Evolutionary conservation across 768 basidiomycete genomes (phyloP).

Genomic region (Pleurotus sapidus): DNA sequence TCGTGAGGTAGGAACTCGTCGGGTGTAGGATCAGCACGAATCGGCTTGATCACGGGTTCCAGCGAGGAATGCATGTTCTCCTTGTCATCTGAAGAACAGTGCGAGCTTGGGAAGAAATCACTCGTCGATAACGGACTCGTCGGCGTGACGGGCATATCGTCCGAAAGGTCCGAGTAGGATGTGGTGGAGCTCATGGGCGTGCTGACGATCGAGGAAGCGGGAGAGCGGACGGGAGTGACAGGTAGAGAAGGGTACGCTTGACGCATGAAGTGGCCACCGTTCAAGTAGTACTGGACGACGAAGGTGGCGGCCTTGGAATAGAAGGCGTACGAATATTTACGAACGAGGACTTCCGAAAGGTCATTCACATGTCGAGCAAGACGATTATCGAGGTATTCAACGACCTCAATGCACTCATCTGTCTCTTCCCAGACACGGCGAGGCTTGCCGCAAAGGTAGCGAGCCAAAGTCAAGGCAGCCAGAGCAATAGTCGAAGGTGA

Average conservation of each 20-base stretch:
- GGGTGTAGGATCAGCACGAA: constrained; percentile 61
- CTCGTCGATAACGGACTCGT: constrained; percentile 68
- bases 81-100: constrained; percentile 66
- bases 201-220: constrained; percentile 50
- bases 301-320: constrained; percentile 95
- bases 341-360: constrained; percentile 92
- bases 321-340: constrained; percentile 97
- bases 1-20: constrained; percentile 82
- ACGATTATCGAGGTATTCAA: constrained; percentile 82
- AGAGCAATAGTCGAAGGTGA: constrained; percentile 84
- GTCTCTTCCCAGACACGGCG: constrained; percentile 83
- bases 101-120: constrained; percentile 46
- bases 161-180: constrained; percentile 70
- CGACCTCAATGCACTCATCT: constrained; percentile 78
- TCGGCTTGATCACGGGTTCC: constrained; percentile 72
- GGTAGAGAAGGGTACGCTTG: constrained; percentile 51
- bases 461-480: constrained; percentile 86
- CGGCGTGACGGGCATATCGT: constrained; percentile 83
- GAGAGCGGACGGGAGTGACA: constrained; percentile 60
- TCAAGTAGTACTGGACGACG: constrained; percentile 91
- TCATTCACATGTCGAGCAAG: constrained; percentile 88
- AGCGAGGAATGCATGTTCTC: constrained; percentile 65
- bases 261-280: constrained; percentile 72
- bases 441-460: constrained; percentile 80
- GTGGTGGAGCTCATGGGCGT: constrained; percentile 78